These are phyloP conservation scores for Penicillium oxalicum DNA, from an alignment of 2,329 filamentous ascomycete species.

Conservation along the genomic window DNA sequence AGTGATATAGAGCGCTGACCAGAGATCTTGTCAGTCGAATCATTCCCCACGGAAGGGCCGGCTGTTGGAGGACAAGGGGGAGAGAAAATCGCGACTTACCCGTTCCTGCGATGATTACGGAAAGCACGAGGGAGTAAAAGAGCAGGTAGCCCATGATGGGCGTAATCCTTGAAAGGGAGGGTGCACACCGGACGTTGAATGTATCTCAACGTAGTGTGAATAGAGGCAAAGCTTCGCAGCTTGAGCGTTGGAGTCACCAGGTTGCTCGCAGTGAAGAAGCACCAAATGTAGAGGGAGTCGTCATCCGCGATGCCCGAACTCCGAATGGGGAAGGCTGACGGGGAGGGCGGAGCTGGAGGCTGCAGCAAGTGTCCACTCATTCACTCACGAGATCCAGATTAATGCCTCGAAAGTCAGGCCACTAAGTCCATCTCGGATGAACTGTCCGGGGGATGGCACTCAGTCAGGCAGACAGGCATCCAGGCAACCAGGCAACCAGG, in stretches of 20 bases:
- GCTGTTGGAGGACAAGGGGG: background rate
- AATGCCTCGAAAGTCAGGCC: no score
- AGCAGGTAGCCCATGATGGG: constrained; percentile 64
- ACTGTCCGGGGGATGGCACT: no score
- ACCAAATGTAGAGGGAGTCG: background rate
- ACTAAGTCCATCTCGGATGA: no score
- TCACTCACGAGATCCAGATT: background rate
- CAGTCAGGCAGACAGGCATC: no score
- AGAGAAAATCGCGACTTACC: constrained; percentile 42
- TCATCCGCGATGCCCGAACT: constrained; percentile 5
- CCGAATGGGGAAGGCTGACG: constrained; percentile 1
- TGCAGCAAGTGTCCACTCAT: background rate
- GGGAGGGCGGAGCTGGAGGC: background rate
- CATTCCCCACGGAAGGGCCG: no score
- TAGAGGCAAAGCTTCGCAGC: background rate
- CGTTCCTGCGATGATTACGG: constrained; percentile 65
- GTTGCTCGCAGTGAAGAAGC: background rate
- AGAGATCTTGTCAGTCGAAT: constrained; percentile 1
- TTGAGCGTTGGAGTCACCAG: background rate
- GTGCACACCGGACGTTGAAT: no score
- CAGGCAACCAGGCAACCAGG: no score
- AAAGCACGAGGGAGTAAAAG: constrained; percentile 69
- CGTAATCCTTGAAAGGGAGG: background rate
- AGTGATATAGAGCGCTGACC: constrained; percentile 69
- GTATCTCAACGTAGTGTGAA: background rate